Percentiles rank a stretch among this genome's conserved stretches.
Evolutionary conservation across 2,329 filamentous ascomycete genomes (phyloP).

Genomic region (Colletotrichum plurivorum): DNA sequence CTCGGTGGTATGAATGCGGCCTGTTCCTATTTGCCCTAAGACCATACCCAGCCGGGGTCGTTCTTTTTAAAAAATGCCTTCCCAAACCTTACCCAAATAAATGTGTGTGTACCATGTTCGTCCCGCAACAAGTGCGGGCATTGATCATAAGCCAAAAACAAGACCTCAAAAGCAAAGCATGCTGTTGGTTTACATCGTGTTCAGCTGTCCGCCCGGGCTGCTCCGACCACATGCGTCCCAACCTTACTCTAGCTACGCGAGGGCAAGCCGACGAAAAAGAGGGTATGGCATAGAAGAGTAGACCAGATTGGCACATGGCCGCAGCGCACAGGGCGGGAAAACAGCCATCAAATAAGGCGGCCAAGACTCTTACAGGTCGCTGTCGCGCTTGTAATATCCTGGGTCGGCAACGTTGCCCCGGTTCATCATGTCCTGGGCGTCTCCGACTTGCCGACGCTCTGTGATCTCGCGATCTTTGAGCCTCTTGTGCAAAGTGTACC

Average conservation of each 20-base stretch:
- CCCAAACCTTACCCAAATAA: conserved; percentile 27
- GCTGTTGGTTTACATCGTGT: conserved; percentile 19
- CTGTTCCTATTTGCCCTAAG: conserved; percentile 24
- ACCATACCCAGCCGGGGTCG: conserved; percentile 27
- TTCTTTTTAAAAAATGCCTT: conserved; percentile 29
- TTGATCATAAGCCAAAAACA: conserved; percentile 8
- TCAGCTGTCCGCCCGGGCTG: conserved; percentile 2
- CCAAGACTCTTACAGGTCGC: conserved; percentile 50
- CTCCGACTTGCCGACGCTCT: conserved; percentile 90
- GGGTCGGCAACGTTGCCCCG: conserved; percentile 50
- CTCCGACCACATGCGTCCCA: not conserved
- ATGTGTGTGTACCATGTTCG: conserved; percentile 2
- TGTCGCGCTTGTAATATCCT: conserved; percentile 48
- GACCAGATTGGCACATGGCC: not conserved
- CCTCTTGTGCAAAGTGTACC: conserved; percentile 74
- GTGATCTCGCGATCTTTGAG: conserved; percentile 82
- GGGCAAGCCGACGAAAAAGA: not conserved
- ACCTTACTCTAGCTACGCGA: not conserved
- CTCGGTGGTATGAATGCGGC: conserved; percentile 30
- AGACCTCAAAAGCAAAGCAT: conserved; percentile 13
- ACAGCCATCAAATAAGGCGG: conserved; percentile 13
- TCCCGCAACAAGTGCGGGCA: conserved; percentile 1
- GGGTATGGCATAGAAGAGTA: not conserved
- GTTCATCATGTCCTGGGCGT: conserved; percentile 84
- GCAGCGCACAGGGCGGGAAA: not conserved